Conservation (phyloP, 176 grass and related monocot genomes). For the Poa pratensis region DNA sequence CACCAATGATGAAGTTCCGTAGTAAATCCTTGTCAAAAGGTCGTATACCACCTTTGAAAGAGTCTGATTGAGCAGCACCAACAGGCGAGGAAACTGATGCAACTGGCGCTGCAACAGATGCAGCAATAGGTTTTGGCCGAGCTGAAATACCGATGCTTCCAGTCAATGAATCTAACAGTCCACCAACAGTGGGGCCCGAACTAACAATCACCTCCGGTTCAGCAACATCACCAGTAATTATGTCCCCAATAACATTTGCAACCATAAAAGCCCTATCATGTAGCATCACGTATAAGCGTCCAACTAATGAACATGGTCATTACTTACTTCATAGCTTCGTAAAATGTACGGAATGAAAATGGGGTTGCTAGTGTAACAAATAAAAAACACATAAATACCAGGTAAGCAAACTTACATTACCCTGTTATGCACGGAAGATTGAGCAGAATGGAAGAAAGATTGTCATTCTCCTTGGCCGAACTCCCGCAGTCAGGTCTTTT, state of each 20-base stretch:
- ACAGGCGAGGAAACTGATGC: slow-evolving; percentile 62
- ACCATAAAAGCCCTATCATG: slow-evolving; percentile 86
- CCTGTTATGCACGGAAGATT: slow-evolving; percentile 99
- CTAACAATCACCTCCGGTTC: slow-evolving; percentile 78
- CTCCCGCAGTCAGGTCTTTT: slow-evolving; percentile 74
- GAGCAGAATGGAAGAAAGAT: slow-evolving; percentile 81
- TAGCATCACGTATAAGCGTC: slow-evolving; percentile 19
- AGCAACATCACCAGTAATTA: slow-evolving; percentile 74
- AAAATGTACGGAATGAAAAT: neutral
- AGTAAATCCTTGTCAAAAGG: slow-evolving; percentile 89
- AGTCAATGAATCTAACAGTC: slow-evolving; percentile 91
- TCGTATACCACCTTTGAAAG: slow-evolving; percentile 64
- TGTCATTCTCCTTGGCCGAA: slow-evolving; percentile 64
- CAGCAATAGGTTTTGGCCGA: slow-evolving; percentile 62
- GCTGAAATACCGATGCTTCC: slow-evolving; percentile 93
- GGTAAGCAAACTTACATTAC: slow-evolving; percentile 86
- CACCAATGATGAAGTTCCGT: slow-evolving; percentile 69
- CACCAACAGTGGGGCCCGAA: slow-evolving; percentile 75
- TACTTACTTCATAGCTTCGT: neutral
- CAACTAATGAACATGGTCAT: neutral
- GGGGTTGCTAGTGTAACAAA: neutral
- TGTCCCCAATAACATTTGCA: slow-evolving; percentile 80
- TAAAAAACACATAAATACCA: slow-evolving; percentile 28
- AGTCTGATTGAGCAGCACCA: slow-evolving; percentile 58
- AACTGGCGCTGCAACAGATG: slow-evolving; percentile 67